These are phyloP conservation scores for Cordyceps sp. DNA, from an alignment of 2,329 filamentous ascomycete genomes.

Conservation along the genomic window DNA sequence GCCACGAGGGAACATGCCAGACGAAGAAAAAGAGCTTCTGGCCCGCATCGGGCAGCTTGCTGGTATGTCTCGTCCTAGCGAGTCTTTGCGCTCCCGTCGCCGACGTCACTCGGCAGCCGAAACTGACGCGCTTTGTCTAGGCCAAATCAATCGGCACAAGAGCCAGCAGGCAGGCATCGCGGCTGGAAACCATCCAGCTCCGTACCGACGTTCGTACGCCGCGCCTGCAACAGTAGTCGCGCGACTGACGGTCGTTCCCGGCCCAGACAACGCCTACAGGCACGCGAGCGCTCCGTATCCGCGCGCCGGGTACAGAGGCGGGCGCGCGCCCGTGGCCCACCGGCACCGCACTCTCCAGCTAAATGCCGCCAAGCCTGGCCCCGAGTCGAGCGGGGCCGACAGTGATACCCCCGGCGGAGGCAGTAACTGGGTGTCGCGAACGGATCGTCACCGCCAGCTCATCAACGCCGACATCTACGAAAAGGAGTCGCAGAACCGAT, in stretches of 20 bases:
- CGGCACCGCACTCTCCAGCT: constrained; percentile 46
- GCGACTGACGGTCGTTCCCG: no score
- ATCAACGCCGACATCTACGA: constrained; percentile 70
- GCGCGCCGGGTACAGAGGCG: constrained; percentile 16
- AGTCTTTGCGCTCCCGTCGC: background rate
- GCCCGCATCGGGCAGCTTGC: constrained; percentile 35
- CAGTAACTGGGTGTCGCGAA: constrained; percentile 49
- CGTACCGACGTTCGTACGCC: constrained; percentile 19
- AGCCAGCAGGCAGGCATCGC: constrained; percentile 34
- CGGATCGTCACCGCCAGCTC: constrained; percentile 62
- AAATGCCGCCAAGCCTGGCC: constrained; percentile 24
- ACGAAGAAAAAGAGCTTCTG: constrained; percentile 34
- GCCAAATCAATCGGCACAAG: constrained; percentile 68
- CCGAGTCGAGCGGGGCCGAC: constrained; percentile 20
- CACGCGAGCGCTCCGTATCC: constrained; percentile 16
- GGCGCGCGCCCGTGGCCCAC: constrained; percentile 19
- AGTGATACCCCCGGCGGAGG: constrained; percentile 13
- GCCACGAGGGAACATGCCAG: constrained; percentile 27
- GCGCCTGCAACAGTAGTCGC: background rate
- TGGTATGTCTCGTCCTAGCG: constrained; percentile 19
- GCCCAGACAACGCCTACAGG: constrained; percentile 15
- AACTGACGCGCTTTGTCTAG: constrained; percentile 21
- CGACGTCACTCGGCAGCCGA: background rate
- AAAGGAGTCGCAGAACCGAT: constrained; percentile 50
- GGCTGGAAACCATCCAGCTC: constrained; percentile 10